Evolutionary conservation across 2,329 filamentous ascomycete genomes (phyloP).

Genomic region (Colletotrichum lini): DNA sequence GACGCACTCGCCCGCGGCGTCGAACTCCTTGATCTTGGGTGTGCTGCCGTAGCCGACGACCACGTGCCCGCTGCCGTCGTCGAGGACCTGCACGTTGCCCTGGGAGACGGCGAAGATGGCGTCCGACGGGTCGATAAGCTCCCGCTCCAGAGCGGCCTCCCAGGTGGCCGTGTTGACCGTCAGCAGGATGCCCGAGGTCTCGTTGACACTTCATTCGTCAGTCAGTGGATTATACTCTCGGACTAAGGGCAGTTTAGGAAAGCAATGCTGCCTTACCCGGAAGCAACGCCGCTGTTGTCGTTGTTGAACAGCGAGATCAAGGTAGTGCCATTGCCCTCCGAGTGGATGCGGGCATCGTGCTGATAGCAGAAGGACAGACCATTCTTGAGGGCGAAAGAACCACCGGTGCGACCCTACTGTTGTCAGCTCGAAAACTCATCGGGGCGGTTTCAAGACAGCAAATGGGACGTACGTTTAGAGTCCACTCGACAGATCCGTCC

Average conservation of each 20-base stretch:
- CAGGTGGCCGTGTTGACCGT: constrained; percentile 46
- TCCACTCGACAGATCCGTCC: constrained; percentile 47
- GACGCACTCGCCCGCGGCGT: constrained; percentile 61
- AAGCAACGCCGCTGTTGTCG: constrained; percentile 47
- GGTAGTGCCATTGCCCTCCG: constrained; percentile 43
- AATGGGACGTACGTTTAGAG: constrained; percentile 19
- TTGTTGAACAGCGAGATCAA: constrained; percentile 55
- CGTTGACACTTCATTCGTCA: constrained; percentile 34
- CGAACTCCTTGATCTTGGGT: constrained; percentile 63
- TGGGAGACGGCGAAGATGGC: constrained; percentile 63
- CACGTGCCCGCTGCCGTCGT: constrained; percentile 61
- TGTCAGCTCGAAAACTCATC: neutral
- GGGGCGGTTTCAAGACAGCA: neutral
- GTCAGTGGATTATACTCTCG: neutral
- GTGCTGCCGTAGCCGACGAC: constrained; percentile 71
- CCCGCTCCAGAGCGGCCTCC: constrained; percentile 47
- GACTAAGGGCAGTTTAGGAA: no score
- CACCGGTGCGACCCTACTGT: constrained; percentile 20
- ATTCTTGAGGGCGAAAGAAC: constrained; percentile 42
- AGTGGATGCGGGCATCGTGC: constrained; percentile 51
- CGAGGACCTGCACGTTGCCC: constrained; percentile 66
- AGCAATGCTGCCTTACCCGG: neutral
- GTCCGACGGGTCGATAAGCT: constrained; percentile 43
- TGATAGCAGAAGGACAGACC: constrained; percentile 53
- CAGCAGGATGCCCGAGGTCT: constrained; percentile 46